phyloP scores from a whole-genome alignment of 2,329 filamentous ascomycete genomes.

The Furcasterigmium sp. region DNA sequence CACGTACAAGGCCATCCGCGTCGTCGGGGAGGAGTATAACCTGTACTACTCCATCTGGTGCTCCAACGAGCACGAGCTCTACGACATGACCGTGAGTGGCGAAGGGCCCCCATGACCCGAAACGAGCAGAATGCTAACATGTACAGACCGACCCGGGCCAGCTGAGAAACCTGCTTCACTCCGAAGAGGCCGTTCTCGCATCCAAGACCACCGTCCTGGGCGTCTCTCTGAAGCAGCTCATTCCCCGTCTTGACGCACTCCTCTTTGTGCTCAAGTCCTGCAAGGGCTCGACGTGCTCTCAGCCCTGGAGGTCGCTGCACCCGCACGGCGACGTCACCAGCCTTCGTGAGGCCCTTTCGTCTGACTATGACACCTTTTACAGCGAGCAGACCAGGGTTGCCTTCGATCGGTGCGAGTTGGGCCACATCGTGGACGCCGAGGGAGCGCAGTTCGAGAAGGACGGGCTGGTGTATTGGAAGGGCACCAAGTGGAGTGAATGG shows the following conservation, averaged over 20 bases:
- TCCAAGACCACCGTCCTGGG: conserved; percentile 20
- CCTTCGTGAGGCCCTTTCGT: conserved; percentile 42
- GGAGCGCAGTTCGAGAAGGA: conserved; percentile 38
- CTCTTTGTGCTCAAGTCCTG: conserved; percentile 57
- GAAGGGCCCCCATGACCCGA: conserved; percentile 9
- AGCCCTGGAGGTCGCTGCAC: conserved; percentile 52
- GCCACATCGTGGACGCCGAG: conserved; percentile 50
- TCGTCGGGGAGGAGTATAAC: conserved; percentile 41
- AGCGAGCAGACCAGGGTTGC: conserved; percentile 38
- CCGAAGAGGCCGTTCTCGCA: conserved; percentile 7
- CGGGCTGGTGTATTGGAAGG: conserved; percentile 16
- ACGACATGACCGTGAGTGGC: conserved; percentile 42
- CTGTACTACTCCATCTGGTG: conserved; percentile 55
- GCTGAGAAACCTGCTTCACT: conserved; percentile 21
- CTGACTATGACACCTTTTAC: conserved; percentile 48
- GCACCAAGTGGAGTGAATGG: conserved; percentile 20
- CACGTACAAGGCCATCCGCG: conserved; percentile 49
- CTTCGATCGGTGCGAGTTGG: conserved; percentile 48
- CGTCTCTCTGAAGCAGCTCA: conserved; percentile 30
- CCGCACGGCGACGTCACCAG: conserved; percentile 43
- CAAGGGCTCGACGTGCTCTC: conserved; percentile 42
- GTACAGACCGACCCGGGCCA: conserved; percentile 44
- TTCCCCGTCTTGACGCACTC: conserved; percentile 51
- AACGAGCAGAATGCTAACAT: background rate
- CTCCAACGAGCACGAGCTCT: conserved; percentile 41